These are phyloP conservation scores for Naegleria lovaniensis DNA, from an alignment of 208 protist genomes.

Conservation along the genomic window DNA sequence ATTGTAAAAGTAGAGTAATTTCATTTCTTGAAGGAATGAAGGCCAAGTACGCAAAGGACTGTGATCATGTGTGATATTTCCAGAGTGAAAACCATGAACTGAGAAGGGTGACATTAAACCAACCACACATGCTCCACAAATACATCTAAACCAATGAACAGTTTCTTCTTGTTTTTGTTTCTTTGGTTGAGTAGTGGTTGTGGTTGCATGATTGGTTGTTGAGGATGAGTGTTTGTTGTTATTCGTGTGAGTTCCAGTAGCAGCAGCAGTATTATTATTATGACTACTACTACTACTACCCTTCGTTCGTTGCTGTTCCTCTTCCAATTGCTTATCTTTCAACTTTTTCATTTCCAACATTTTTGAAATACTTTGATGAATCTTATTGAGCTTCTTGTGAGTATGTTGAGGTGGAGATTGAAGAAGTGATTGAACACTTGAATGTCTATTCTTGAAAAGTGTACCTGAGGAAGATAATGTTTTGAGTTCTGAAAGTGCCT, in stretches of 20 bases:
- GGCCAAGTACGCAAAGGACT: not conserved
- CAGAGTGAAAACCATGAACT: not conserved
- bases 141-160: constrained; percentile 21
- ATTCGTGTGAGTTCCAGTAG: too few species aligned
- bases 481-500: not conserved
- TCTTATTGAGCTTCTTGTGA: not conserved
- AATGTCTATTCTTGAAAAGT: not conserved
- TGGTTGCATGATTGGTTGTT: not conserved
- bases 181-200: not conserved
- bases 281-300: not conserved
- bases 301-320: too few species aligned
- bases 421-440: not conserved
- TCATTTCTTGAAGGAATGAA: constrained; percentile 25
- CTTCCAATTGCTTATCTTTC: not conserved
- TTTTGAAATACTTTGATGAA: not conserved
- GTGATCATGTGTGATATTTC: not conserved
- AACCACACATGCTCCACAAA: constrained; percentile 22
- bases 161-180: not conserved
- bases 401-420: not conserved
- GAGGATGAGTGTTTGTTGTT: too few species aligned
- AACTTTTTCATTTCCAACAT: not conserved
- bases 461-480: not conserved
- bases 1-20: constrained; percentile 16
- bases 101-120: not conserved
- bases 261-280: too few species aligned